Conservation (phyloP, 2,329 filamentous ascomycete species). For the Diaporthe amygdali region DNA sequence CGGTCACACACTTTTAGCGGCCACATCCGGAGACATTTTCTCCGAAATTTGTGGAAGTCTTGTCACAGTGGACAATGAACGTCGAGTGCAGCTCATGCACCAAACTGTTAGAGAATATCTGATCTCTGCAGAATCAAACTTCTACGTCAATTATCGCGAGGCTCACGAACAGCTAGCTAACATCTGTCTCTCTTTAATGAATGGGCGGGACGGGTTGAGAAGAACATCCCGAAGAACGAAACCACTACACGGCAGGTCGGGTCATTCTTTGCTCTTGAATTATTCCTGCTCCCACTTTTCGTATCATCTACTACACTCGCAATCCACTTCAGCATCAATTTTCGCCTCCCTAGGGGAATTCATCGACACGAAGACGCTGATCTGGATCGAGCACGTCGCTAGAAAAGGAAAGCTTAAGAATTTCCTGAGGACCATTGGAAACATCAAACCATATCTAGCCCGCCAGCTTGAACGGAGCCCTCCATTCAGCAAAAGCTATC, state of each 20-base stretch:
- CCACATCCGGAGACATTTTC: not conserved
- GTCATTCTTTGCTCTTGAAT: not conserved
- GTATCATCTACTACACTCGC: not conserved
- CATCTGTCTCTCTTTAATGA: not conserved
- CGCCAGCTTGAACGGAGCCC: not conserved
- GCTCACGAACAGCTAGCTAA: not conserved
- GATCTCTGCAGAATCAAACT: not conserved
- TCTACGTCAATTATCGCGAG: not conserved
- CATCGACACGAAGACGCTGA: not conserved
- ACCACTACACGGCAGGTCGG: not conserved
- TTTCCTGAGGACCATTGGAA: not conserved
- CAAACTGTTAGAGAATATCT: not conserved
- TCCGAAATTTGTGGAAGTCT: not conserved
- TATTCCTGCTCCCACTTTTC: not conserved
- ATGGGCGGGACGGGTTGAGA: not conserved
- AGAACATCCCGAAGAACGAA: not conserved
- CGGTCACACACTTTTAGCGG: not conserved
- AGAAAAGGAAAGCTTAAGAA: not conserved
- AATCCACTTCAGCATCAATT: not conserved
- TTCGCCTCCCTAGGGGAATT: not conserved
- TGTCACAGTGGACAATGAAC: not conserved
- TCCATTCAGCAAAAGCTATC: not conserved
- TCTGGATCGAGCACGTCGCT: not conserved
- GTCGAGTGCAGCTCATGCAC: not conserved
- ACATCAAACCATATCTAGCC: not conserved